Percentiles rank a stretch among this genome's conserved stretches.
These are phyloP conservation scores for Fragilariopsis cylindrus DNA, from an alignment of 108 stramenopile genomes.

Conservation along the genomic window DNA sequence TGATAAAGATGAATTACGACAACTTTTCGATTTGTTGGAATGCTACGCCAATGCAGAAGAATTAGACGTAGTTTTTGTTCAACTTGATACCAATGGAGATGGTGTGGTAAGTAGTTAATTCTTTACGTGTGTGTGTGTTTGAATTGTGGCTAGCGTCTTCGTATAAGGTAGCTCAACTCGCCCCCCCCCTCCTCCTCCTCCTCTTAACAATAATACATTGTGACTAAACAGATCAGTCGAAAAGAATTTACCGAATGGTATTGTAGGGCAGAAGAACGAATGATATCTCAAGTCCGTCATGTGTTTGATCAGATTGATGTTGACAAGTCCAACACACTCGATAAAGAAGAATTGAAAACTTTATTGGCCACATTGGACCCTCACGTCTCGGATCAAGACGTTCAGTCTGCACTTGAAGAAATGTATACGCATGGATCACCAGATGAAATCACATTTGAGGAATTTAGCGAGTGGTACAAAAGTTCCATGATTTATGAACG, in stretches of 20 bases:
- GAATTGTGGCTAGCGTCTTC: neutral
- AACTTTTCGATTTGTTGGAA: conserved; percentile 61
- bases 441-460: conserved; percentile 73
- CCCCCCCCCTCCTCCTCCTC: neutral
- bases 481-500: conserved; percentile 59
- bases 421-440: conserved; percentile 61
- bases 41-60: conserved; percentile 48
- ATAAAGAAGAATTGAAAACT: conserved; percentile 56
- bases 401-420: conserved; percentile 53
- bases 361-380: conserved; percentile 61
- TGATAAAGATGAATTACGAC: conserved; percentile 64
- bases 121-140: neutral
- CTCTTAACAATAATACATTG: neutral
- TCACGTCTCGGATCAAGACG: conserved; percentile 56
- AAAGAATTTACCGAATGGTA: conserved; percentile 79
- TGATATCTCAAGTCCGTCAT: conserved; percentile 45
- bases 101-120: conserved; percentile 49
- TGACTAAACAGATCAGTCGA: conserved; percentile 46
- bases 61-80: conserved; percentile 54
- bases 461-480: conserved; percentile 74
- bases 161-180: neutral
- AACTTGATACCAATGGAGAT: conserved; percentile 63
- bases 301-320: conserved; percentile 73
- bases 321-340: conserved; percentile 71
- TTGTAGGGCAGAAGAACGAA: conserved; percentile 58